Conservation (phyloP, 495 filamentous ascomycete genomes). For the Xylona heveae region DNA sequence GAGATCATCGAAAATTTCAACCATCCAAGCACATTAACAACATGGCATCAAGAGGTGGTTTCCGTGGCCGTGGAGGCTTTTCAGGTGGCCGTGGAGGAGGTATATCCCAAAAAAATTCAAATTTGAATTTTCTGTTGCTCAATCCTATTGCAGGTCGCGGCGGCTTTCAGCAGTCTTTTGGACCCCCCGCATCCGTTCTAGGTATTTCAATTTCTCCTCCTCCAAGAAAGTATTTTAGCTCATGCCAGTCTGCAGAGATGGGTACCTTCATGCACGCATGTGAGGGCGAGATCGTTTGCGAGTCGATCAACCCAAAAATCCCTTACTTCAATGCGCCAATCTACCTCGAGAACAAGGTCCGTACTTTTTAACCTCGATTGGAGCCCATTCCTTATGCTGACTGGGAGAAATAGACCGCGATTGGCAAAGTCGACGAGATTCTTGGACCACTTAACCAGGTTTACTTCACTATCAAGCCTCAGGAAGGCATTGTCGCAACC, state of each 20-base stretch:
- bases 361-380: background rate
- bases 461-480: slow-evolving; percentile 92
- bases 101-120: background rate
- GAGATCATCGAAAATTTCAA: too few relatives aligned
- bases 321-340: slow-evolving; percentile 98
- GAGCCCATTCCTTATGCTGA: slow-evolving; percentile 8
- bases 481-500: slow-evolving; percentile 81
- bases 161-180: slow-evolving; percentile 39
- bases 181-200: slow-evolving; percentile 42
- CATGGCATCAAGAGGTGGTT: too few relatives aligned
- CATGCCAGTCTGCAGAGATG: slow-evolving; percentile 38
- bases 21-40: too few relatives aligned
- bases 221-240: background rate
- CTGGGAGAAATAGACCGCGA: slow-evolving; percentile 34
- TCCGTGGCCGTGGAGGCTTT: too few relatives aligned
- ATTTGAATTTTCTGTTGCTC: background rate
- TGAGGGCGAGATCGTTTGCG: slow-evolving; percentile 93
- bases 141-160: slow-evolving; percentile 25
- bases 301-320: slow-evolving; percentile 81
- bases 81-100: slow-evolving; percentile 14
- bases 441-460: slow-evolving; percentile 90
- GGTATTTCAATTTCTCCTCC: slow-evolving; percentile 20
- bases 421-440: slow-evolving; percentile 55
- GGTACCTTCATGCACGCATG: slow-evolving; percentile 80
- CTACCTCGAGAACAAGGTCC: slow-evolving; percentile 92